Percentiles rank a stretch among this genome's conserved stretches.
Conservation (phyloP, 768 basidiomycete genomes). For the Boletus speciosus region DNA sequence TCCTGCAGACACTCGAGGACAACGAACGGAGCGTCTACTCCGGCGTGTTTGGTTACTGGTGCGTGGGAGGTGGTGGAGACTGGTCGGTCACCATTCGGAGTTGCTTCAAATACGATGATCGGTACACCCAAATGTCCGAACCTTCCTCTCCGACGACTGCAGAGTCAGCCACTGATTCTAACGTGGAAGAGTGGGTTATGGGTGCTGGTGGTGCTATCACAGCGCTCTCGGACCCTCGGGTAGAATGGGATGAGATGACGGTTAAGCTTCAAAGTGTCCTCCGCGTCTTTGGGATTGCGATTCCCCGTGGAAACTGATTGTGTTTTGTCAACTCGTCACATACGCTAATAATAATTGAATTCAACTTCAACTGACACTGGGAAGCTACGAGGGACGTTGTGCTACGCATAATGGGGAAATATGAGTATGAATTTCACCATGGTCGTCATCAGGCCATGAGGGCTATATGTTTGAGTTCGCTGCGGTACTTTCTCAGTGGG, state of each 20-base stretch:
- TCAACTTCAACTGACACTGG: constrained; percentile 33
- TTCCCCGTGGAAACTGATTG: constrained; percentile 21
- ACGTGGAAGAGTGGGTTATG: constrained; percentile 62
- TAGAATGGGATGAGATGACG: constrained; percentile 93
- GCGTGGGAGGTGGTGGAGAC: constrained; percentile 82
- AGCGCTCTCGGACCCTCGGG: constrained; percentile 78
- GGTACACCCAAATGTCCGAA: constrained; percentile 9
- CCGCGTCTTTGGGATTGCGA: constrained; percentile 50
- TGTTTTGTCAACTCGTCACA: background rate
- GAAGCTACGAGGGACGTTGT: background rate
- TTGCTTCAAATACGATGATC: constrained; percentile 70
- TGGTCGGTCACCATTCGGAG: constrained; percentile 95
- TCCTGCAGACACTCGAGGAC: constrained; percentile 77
- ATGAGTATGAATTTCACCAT: background rate
- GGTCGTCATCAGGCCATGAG: constrained; percentile 58
- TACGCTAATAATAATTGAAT: constrained; percentile 24
- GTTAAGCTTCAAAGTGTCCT: constrained; percentile 82
- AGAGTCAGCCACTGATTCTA: constrained; percentile 10
- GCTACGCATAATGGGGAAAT: background rate
- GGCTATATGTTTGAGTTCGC: constrained; percentile 79
- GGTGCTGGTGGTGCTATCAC: constrained; percentile 98
- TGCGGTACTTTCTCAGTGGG: constrained; percentile 28
- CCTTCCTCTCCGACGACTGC: constrained; percentile 8
- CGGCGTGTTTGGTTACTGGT: constrained; percentile 91
- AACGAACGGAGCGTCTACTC: constrained; percentile 79